Conservation (phyloP, 768 basidiomycete species). For the Hygrophoropsis aurantiaca region DNA sequence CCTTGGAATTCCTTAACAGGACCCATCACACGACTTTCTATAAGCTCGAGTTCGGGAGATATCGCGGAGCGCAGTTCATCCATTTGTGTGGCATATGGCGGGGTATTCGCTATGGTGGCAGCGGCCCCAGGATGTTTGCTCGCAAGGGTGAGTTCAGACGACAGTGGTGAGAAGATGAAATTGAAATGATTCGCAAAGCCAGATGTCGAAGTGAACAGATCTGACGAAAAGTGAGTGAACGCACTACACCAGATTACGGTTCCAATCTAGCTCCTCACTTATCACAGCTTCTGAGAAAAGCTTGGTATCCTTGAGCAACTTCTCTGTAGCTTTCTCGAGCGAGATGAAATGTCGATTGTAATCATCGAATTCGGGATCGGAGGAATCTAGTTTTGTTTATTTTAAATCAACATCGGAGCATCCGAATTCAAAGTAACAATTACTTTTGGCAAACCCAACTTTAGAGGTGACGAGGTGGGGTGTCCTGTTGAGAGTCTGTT, state of each 20-base stretch:
- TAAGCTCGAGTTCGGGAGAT: conserved; percentile 90
- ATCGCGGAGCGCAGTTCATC: conserved; percentile 80
- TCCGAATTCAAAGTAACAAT: conserved; percentile 45
- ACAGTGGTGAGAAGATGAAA: conserved; percentile 61
- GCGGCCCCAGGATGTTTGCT: conserved; percentile 76
- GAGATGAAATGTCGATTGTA: conserved; percentile 73
- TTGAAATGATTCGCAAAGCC: conserved; percentile 66
- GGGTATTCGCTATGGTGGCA: conserved; percentile 77
- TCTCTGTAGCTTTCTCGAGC: conserved; percentile 82
- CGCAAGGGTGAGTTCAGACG: conserved; percentile 76
- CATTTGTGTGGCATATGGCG: conserved; percentile 69
- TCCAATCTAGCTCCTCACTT: conserved; percentile 35
- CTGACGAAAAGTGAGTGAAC: conserved; percentile 32
- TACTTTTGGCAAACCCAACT: conserved; percentile 93
- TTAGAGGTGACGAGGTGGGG: conserved; percentile 87
- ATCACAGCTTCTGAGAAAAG: conserved; percentile 82
- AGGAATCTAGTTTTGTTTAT: conserved; percentile 76
- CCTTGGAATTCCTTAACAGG: conserved; percentile 89
- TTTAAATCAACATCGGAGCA: conserved; percentile 85
- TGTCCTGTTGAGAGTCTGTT: conserved; percentile 50
- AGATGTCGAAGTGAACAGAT: conserved; percentile 63
- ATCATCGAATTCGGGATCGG: conserved; percentile 89
- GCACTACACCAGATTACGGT: conserved; percentile 2
- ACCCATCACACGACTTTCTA: conserved; percentile 79
- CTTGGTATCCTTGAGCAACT: conserved; percentile 89